These are phyloP conservation scores for Silene vulgaris DNA, from an alignment of 179 eudicot genomes.

Conservation along the genomic window DNA sequence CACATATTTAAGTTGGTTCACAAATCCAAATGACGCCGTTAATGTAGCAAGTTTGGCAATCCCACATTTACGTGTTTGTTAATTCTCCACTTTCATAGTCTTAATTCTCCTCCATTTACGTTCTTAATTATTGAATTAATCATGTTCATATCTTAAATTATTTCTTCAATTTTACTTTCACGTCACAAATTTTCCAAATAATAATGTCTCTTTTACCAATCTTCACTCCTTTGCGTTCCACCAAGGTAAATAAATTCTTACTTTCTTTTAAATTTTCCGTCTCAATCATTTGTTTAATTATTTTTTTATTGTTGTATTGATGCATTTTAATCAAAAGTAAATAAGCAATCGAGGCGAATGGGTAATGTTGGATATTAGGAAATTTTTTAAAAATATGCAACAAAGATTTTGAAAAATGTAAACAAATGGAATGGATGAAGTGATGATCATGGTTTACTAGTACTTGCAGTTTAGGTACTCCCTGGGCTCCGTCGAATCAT, in stretches of 20 bases:
- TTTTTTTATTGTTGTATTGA: background rate
- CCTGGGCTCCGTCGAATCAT: too few relatives aligned
- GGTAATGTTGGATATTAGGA: too few relatives aligned
- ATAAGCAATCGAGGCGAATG: too few relatives aligned
- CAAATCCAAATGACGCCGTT: conserved; percentile 21
- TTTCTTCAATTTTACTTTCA: background rate
- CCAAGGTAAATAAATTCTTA: conserved; percentile 18
- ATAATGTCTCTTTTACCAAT: conserved; percentile 8
- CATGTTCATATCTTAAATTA: background rate
- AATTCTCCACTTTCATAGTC: conserved; percentile 24
- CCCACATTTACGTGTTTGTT: conserved; percentile 23
- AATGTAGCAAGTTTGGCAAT: conserved; percentile 11
- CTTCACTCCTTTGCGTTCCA: conserved; percentile 1
- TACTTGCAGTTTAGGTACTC: background rate
- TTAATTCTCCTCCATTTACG: conserved; percentile 10
- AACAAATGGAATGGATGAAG: background rate
- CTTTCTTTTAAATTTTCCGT: background rate
- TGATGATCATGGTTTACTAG: background rate
- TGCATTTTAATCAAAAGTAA: background rate
- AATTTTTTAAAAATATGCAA: too few relatives aligned
- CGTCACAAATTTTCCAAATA: background rate
- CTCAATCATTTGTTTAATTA: background rate
- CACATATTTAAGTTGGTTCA: background rate
- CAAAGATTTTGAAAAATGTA: too few relatives aligned
- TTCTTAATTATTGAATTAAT: background rate